Percentiles rank a stretch among this genome's conserved stretches.
phyloP scores from a whole-genome alignment of 306 rosid genomes.

The Quercus bicolor region DNA sequence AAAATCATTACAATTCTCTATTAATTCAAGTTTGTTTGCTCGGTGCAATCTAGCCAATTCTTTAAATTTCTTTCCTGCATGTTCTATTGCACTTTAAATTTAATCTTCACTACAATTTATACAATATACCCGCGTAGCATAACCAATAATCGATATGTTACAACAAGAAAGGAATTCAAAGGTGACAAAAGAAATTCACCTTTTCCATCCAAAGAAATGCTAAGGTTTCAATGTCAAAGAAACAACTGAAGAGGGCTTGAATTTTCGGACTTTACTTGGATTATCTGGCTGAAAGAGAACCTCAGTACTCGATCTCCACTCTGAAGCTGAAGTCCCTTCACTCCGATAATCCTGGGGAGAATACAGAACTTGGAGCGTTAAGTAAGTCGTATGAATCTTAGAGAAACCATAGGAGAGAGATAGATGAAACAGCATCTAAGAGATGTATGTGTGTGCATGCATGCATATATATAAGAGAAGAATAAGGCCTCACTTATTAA shows the following conservation, averaged over 20 bases:
- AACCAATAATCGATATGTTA: background rate
- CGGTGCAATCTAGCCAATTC: background rate
- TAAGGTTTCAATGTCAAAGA: slow-evolving; percentile 70
- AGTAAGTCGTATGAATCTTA: slow-evolving; percentile 20
- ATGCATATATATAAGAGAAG: too few relatives aligned
- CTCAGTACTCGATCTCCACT: slow-evolving; percentile 80
- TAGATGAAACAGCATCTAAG: background rate
- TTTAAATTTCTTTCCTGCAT: background rate
- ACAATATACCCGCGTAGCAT: background rate
- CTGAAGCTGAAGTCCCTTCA: slow-evolving; percentile 56
- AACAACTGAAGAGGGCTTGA: slow-evolving; percentile 64
- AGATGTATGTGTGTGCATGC: background rate
- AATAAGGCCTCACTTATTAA: too few relatives aligned
- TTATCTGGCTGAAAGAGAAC: slow-evolving; percentile 61
- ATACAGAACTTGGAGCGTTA: slow-evolving; percentile 73
- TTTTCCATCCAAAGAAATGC: background rate
- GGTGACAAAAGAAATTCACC: background rate
- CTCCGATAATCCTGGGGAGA: slow-evolving; percentile 64
- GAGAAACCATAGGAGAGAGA: background rate
- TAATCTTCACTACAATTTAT: background rate
- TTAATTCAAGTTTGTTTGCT: background rate
- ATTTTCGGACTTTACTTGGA: slow-evolving; percentile 53
- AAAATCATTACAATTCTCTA: too few relatives aligned
- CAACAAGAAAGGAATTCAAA: background rate
- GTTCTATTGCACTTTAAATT: background rate